Percentiles rank a stretch among this genome's conserved stretches.
Conservation (phyloP, 495 filamentous ascomycete genomes). For the Massariosphaeria phaeospora region DNA sequence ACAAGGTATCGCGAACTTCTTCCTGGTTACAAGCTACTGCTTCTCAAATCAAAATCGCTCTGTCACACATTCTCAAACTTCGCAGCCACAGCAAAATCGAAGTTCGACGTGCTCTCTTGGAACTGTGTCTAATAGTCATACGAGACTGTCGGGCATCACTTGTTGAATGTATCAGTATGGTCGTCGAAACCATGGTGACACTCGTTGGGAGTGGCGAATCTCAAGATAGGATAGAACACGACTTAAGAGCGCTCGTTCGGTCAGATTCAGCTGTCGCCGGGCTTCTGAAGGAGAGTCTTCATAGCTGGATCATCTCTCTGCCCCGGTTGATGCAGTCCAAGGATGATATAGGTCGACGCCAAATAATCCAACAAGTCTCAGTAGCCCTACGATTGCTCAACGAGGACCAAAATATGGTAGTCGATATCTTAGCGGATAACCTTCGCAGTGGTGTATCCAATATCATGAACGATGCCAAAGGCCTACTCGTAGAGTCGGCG, state of each 20-base stretch:
- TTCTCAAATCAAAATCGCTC: slow-evolving; percentile 76
- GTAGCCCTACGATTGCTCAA: slow-evolving; percentile 65
- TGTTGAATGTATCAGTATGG: slow-evolving; percentile 58
- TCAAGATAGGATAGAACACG: slow-evolving; percentile 42
- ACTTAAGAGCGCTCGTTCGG: slow-evolving; percentile 56
- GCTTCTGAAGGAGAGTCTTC: slow-evolving; percentile 63
- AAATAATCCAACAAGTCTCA: slow-evolving; percentile 66
- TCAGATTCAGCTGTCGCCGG: slow-evolving; percentile 62
- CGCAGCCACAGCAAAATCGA: slow-evolving; percentile 68
- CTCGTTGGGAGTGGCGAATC: slow-evolving; percentile 47
- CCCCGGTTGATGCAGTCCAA: slow-evolving; percentile 78
- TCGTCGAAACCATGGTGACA: slow-evolving; percentile 77
- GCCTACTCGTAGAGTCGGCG: slow-evolving; percentile 15
- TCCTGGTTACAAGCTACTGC: slow-evolving; percentile 81
- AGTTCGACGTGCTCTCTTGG: slow-evolving; percentile 62
- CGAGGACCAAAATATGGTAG: slow-evolving; percentile 63
- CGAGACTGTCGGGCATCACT: slow-evolving; percentile 74
- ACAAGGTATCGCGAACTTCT: slow-evolving; percentile 42
- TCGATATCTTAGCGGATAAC: slow-evolving; percentile 59
- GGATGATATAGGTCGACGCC: slow-evolving; percentile 71
- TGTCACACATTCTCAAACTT: slow-evolving; percentile 71
- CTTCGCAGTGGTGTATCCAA: slow-evolving; percentile 55
- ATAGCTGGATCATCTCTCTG: slow-evolving; percentile 75
- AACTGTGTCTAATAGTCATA: slow-evolving; percentile 66
- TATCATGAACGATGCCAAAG: slow-evolving; percentile 30